A percentile compares a stretch with the other conserved stretches of the same genome.
phyloP scores from a whole-genome alignment of 1,284 basidiomycete genomes.

The Ceratobasidium sp. region DNA sequence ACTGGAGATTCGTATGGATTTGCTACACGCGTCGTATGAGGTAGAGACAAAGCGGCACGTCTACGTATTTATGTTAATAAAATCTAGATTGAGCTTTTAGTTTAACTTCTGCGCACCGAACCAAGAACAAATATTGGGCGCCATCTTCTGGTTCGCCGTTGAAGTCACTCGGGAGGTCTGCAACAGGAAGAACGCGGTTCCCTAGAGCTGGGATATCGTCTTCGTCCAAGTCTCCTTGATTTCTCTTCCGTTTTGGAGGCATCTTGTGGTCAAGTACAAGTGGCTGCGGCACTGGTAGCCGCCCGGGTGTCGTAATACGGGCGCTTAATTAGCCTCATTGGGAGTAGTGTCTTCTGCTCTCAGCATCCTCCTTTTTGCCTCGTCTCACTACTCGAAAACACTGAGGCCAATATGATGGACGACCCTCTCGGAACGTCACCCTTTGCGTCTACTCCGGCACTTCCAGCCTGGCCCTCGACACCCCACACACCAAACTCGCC shows the following conservation, averaged over 20 bases:
- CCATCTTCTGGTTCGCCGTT: constrained; percentile 47
- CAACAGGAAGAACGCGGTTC: constrained; percentile 49
- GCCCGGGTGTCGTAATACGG: constrained; percentile 2
- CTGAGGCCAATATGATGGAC: constrained; percentile 30
- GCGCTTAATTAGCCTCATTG: constrained; percentile 24
- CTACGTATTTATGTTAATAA: constrained; percentile 16
- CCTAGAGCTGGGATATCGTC: constrained; percentile 14
- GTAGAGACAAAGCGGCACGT: constrained; percentile 42
- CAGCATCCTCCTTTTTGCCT: background rate
- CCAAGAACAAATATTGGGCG: constrained; percentile 48
- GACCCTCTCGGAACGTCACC: constrained; percentile 39
- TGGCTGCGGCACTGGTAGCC: background rate
- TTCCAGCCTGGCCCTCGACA: constrained; percentile 37
- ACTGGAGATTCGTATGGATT: constrained; percentile 36
- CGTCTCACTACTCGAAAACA: background rate
- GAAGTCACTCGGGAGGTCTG: constrained; percentile 47
- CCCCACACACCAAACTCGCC: constrained; percentile 37
- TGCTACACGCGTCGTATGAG: constrained; percentile 40
- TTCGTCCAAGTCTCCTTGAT: constrained; percentile 4
- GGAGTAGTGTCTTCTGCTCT: background rate
- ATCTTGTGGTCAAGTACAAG: background rate
- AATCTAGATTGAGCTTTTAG: background rate
- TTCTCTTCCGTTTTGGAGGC: constrained; percentile 33
- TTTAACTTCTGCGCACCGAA: constrained; percentile 42
- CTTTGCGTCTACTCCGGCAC: constrained; percentile 23